These are phyloP conservation scores for Ceratocystiopsis brevicomis DNA, from an alignment of 2,329 filamentous ascomycete species.

Conservation along the genomic window DNA sequence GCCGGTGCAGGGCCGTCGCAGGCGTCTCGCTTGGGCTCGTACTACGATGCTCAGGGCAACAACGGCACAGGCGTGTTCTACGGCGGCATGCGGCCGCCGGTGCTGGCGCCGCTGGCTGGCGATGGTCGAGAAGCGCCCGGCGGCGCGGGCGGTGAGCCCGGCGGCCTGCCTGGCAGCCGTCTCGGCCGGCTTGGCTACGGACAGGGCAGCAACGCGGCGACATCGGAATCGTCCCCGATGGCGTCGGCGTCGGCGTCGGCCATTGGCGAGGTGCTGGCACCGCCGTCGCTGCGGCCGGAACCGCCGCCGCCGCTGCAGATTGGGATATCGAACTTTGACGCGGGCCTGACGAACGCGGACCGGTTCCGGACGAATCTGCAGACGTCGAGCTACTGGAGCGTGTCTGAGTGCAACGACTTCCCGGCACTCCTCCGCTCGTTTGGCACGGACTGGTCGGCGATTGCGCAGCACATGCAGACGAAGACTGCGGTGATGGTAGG, in stretches of 20 bases:
- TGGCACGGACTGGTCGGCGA: conserved; percentile 60
- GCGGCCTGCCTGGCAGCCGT: no score
- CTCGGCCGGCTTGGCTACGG: no score
- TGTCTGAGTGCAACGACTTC: conserved; percentile 63
- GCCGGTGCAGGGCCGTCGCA: no score
- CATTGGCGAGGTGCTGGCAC: conserved; percentile 35
- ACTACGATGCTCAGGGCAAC: no score
- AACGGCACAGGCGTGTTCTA: no score
- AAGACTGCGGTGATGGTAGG: conserved; percentile 75
- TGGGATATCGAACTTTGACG: conserved; percentile 30
- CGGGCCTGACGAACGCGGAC: conserved; percentile 21
- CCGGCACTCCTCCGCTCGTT: conserved; percentile 52
- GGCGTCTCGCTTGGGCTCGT: no score
- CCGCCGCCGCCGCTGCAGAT: conserved; percentile 28
- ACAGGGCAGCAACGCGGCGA: no score
- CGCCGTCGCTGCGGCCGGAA: conserved; percentile 36
- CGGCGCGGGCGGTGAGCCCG: no score
- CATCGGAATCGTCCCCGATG: background rate
- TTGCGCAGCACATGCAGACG: conserved; percentile 62
- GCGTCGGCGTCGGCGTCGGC: conserved; percentile 18
- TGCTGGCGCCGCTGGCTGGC: no score
- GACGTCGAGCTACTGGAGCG: conserved; percentile 74
- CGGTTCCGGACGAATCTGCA: conserved; percentile 32
- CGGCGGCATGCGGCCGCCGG: no score
- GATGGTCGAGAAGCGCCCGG: no score